Evolutionary conservation across 1,284 basidiomycete genomes (phyloP), one percentile per base, ranked within the genome.

Genomic region (Boletus calvinii): DNA sequence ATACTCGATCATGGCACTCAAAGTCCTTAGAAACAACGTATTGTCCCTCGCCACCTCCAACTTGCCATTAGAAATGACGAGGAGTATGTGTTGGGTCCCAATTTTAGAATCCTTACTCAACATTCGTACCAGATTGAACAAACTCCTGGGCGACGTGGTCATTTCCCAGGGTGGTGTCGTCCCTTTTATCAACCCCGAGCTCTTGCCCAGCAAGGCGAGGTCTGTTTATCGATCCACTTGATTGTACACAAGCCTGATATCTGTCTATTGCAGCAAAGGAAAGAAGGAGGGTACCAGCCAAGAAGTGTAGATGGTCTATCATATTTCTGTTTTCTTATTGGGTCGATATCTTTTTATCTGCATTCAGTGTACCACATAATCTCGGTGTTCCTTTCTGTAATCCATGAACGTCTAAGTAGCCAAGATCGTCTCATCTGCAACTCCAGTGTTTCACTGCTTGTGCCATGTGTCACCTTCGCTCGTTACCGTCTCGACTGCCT

Each of bases 131-230:
- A 84, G 82, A 63, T 68, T 88, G 64, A 83, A 85, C 72, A 87
- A 83, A 65, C 82, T 92, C 41, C 80, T 94, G 43, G 91, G 92
- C 45, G 79, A 85, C 62, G 92, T 94, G 59, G 85, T 91, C 67
- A 94, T 94, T 76, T 91, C 87, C 22, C 91, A 94, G 67, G 92
- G 92, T 76, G 92, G 92, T 84, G 92, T 94, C 53, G 84, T 94
- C 39, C 92, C 92, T 47, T 79, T 81, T 61, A 85, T 85, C 57
- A 67, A 73, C 49, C 67, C 72, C 11, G 74, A 80, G 67, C 71
- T 82, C 24, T 62, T 80, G 20, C 79, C 78, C 20, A 73, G 72
- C 58, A 80, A 79, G 64, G 71, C 78, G 17, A 57, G 64, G 69
- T 68, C 8, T 15, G 65, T 63, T 6, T 1, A 5, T 34, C 11